A percentile compares a stretch with the other conserved stretches of the same genome.
Conservation (phyloP, 2,329 filamentous ascomycete genomes). For the Neurospora sp. region DNA sequence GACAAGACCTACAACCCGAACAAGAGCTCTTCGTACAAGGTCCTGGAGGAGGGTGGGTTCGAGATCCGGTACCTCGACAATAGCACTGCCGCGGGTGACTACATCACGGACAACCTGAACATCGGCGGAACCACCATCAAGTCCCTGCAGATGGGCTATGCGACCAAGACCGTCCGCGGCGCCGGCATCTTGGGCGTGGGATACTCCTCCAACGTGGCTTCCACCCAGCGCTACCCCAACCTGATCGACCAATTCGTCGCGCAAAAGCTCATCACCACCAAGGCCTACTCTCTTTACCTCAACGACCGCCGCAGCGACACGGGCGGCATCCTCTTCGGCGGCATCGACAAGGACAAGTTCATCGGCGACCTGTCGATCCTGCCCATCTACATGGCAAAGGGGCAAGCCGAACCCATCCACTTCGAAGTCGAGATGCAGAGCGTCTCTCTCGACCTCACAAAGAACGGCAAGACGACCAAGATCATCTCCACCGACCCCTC, state of each 20-base stretch:
- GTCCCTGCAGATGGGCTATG: constrained; percentile 47
- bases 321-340: constrained; percentile 60
- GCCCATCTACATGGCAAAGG: constrained; percentile 37
- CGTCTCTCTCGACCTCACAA: constrained; percentile 17
- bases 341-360: constrained; percentile 59
- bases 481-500: constrained; percentile 18
- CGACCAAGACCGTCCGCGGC: constrained; percentile 34
- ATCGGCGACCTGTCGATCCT: constrained; percentile 45
- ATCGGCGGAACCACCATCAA: constrained; percentile 40
- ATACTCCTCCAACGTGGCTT: constrained; percentile 40
- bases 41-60: constrained; percentile 36
- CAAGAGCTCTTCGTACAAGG: constrained; percentile 38
- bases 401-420: constrained; percentile 28
- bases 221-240: constrained; percentile 38
- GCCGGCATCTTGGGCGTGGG: constrained; percentile 52
- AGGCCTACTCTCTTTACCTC: constrained; percentile 61
- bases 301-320: constrained; percentile 43
- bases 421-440: constrained; percentile 30
- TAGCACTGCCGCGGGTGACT: constrained; percentile 44
- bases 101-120: constrained; percentile 45
- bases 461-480: constrained; percentile 23
- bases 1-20: constrained; percentile 33
- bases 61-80: constrained; percentile 53
- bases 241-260: constrained; percentile 55
- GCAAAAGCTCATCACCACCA: constrained; percentile 50